Conservation (phyloP, 2,329 filamentous ascomycete species). For the Aureobasidium leucospermi region DNA sequence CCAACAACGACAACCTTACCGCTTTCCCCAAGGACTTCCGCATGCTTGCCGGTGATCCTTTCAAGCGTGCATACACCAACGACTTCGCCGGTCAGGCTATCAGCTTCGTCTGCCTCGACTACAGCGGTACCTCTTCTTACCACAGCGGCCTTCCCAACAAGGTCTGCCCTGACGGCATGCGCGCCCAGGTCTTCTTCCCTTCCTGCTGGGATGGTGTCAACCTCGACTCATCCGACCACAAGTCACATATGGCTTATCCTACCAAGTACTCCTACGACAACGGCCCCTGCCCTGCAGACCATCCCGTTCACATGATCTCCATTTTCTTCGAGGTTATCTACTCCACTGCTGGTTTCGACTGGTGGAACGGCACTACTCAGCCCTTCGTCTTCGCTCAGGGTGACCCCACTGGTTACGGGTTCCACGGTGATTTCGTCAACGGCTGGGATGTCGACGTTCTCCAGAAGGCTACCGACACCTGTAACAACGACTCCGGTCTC, state of each 20-base stretch:
- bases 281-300: constrained; percentile 46
- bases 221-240: constrained; percentile 52
- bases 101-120: constrained; percentile 49
- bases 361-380: constrained; percentile 43
- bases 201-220: constrained; percentile 62
- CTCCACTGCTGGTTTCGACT: constrained; percentile 45
- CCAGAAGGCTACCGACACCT: constrained; percentile 60
- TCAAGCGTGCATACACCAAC: constrained; percentile 50
- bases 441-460: constrained; percentile 62
- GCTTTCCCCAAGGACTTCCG: constrained; percentile 65
- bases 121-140: constrained; percentile 37
- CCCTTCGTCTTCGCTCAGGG: constrained; percentile 65
- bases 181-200: constrained; percentile 64
- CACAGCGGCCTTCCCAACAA: constrained; percentile 60
- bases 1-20: constrained; percentile 57
- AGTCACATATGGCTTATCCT: constrained; percentile 62
- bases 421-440: constrained; percentile 63
- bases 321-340: constrained; percentile 56
- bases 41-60: constrained; percentile 61
- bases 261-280: constrained; percentile 34
- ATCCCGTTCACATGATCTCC: constrained; percentile 50
- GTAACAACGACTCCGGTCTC: constrained; percentile 51
- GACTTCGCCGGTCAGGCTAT: constrained; percentile 48
- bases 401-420: constrained; percentile 61
- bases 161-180: constrained; percentile 58